Base-by-base conservation (phyloP, 129 eudicot species). In the Dittrichia graveolens region DNA sequence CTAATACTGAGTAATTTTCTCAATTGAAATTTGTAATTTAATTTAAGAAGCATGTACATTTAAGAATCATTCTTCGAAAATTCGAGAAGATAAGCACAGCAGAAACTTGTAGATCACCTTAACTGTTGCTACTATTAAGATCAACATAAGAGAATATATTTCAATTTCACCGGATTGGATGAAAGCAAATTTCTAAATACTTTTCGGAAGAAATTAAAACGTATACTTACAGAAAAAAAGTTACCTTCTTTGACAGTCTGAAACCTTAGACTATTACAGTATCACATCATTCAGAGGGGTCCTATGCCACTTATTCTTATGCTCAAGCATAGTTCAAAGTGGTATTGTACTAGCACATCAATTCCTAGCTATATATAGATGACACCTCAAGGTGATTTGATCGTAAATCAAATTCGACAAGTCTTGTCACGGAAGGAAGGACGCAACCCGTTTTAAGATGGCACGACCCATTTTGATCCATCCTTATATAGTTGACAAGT, bases 401-500 rank as follows among this genome's bases (percentile, higher is more conserved):
- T 24, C n/a, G n/a, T n/a, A n/a, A n/a, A 24, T 24, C 31, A 24
- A 24, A 2, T 24, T 24, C 31, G 31, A 24, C 31, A 2, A 54
- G 15, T 54, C 7, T 7, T 54, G 60, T 16, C 8, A 18, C 60
- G 3, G 35, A 54, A n/a, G 31, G 60, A 54, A 16, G 8, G 69
- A 63, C 18, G 47, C 69, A 41, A 63, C 8, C 7, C 12, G 46
- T 24, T 65, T 43, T 55, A 2, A 73, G 70, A 73, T 73, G 50
- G 53, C 62, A 24, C n/a, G 19, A 8, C 49, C 78, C 19, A 10
- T 37, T 38, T 41, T 24, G 31, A 24, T 24, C 58, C 48, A 38
- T 11, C 49, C 52, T 6, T 31, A 16, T 16, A 24, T 24, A 0
- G 31, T 16, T n/a, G 50, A 73, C 61, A 60, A 48, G 46, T 50